phyloP scores from a whole-genome alignment of 2,329 filamentous ascomycete species.

The Fusarium coicis region DNA sequence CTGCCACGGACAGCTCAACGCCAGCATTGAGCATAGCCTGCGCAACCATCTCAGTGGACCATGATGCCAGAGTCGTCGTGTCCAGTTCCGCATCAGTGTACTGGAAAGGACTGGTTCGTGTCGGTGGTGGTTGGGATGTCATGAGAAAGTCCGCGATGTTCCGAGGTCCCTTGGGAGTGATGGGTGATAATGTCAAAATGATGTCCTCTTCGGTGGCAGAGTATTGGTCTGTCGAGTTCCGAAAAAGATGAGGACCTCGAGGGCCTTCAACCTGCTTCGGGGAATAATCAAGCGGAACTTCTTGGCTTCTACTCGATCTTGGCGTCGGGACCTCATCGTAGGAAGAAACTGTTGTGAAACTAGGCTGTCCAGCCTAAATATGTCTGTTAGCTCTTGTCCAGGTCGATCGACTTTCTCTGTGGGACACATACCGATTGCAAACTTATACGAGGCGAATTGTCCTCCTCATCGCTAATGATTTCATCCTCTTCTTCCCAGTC shows the following conservation, averaged over 20 bases:
- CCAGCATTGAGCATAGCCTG: slow-evolving; percentile 88
- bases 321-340: slow-evolving; percentile 87
- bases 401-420: not conserved
- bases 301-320: slow-evolving; percentile 69
- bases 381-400: slow-evolving; percentile 19
- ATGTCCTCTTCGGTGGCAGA: slow-evolving; percentile 57
- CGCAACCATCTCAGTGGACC: slow-evolving; percentile 81
- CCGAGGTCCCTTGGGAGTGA: slow-evolving; percentile 72
- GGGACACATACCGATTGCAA: slow-evolving; percentile 73
- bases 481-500: slow-evolving; percentile 78
- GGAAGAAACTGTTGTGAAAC: slow-evolving; percentile 87
- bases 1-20: slow-evolving; percentile 79
- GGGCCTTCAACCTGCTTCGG: slow-evolving; percentile 80
- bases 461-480: slow-evolving; percentile 67
- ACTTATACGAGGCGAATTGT: slow-evolving; percentile 74
- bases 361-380: slow-evolving; percentile 73
- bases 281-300: slow-evolving; percentile 69
- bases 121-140: slow-evolving; percentile 39
- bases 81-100: slow-evolving; percentile 69
- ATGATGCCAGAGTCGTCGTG: slow-evolving; percentile 68
- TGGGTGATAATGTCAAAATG: slow-evolving; percentile 76
- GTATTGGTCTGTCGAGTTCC: slow-evolving; percentile 65
- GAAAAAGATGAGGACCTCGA: slow-evolving; percentile 86
- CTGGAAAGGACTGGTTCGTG: slow-evolving; percentile 64
- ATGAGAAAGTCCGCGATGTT: slow-evolving; percentile 43